Percentiles rank a stretch among this genome's conserved stretches.
Conservation (phyloP, 75 land plant genomes). For the Ceratopteris richardii region DNA sequence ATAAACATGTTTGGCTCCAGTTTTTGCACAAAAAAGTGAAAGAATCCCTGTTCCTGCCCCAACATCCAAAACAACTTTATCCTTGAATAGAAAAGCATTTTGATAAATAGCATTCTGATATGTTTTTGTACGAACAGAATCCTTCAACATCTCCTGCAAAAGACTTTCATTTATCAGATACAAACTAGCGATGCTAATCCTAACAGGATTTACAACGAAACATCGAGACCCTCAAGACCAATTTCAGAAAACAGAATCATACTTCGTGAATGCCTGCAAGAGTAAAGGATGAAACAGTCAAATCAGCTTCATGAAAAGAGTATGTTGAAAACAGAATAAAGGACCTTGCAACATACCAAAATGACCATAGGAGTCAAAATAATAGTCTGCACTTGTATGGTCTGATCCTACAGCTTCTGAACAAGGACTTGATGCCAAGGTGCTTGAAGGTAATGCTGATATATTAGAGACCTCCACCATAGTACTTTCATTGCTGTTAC, state of each 20-base stretch:
- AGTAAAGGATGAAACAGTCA: background rate
- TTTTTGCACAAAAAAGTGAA: constrained; percentile 95
- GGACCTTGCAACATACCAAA: constrained; percentile 49
- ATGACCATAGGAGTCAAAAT: constrained; percentile 98
- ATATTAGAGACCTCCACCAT: constrained; percentile 2
- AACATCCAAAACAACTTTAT: constrained; percentile 93
- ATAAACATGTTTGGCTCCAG: constrained; percentile 95
- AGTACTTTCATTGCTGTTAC: background rate
- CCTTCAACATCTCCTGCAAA: constrained; percentile 97
- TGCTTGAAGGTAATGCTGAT: background rate
- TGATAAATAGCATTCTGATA: constrained; percentile 94
- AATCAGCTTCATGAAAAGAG: background rate
- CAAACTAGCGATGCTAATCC: no score
- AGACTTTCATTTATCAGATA: background rate
- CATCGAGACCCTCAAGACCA: no score
- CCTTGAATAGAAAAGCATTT: constrained; percentile 82
- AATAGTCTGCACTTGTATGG: constrained; percentile 94
- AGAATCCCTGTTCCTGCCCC: constrained; percentile 98
- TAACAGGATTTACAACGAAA: no score
- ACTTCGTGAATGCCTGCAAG: constrained; percentile 96
- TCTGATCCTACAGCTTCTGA: constrained; percentile 26
- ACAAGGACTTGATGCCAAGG: no score
- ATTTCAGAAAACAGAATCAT: constrained; percentile 17
- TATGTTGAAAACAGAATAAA: background rate
- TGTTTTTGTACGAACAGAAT: constrained; percentile 83